Base-by-base conservation (phyloP, 1,139 yeast genomes). In the Pneumocystis carinii region DNA sequence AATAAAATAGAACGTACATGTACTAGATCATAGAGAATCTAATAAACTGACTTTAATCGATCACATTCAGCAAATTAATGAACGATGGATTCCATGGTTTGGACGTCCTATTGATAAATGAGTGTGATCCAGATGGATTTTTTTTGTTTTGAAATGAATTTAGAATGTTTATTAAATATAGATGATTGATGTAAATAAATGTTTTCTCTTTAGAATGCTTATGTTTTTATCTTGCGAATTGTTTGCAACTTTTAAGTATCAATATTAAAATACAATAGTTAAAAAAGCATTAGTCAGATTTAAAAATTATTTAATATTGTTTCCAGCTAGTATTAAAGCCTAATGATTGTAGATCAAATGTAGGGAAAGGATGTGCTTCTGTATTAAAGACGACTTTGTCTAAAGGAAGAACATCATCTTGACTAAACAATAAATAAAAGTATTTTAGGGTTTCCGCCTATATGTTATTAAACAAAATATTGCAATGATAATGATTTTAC, bases 361-460 rank as follows among this genome's bases (percentile, higher is more conserved):
- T 35, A 37, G 48, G 58, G 39, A 63, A n/a, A 14, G 96, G 96
- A 72, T 90, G 97, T 0, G 94, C 97, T 71, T 90, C 97, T 0
- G 97, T 90, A 12, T 96, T 86, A 70, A 90, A 90, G 0, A 90
- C 78, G 74, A 86, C 79, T 69, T 84, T 85, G 59, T 82, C 81
- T 39, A 57, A 29, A 37, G 41, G 59, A 37, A 39, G 41, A 19
- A 37, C 15, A 19, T 57, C 27, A 57, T 39, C 59, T 10, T 38
- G 42, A 29, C 42, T 86, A 74, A 90, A 90, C 68, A 90, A 77
- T 66, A 90, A 77, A 73, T 89, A 90, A 65, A 90, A 78, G 73
- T 90, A 90, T 74, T 90, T 90, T 71, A 90, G 80, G 0, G 97
- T 90, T 73, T 90, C 97, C 0, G 96, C 90, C 59, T 60, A 55